Conservation (phyloP, 2,329 filamentous ascomycete species). For the Cercospora beticola region DNA sequence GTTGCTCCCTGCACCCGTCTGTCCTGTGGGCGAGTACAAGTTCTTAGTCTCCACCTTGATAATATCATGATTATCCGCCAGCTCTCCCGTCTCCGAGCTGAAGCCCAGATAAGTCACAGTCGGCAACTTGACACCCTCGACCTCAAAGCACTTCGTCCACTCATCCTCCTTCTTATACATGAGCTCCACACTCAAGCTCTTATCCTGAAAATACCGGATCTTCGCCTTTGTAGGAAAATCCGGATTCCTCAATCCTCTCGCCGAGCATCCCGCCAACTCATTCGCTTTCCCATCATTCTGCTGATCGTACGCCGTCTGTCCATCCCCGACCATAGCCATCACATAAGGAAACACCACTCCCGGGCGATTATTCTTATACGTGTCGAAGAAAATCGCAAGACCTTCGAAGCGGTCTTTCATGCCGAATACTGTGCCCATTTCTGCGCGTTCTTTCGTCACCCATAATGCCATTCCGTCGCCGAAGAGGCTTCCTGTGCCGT, state of each 20-base stretch:
- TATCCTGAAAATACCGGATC: slow-evolving; percentile 96
- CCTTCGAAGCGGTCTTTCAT: slow-evolving; percentile 87
- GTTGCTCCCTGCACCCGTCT: slow-evolving; percentile 41
- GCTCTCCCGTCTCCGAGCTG: slow-evolving; percentile 87
- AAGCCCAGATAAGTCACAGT: slow-evolving; percentile 64
- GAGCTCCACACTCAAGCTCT: slow-evolving; percentile 82
- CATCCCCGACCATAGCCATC: slow-evolving; percentile 97
- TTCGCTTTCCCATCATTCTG: slow-evolving; percentile 89
- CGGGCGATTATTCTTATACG: slow-evolving; percentile 98
- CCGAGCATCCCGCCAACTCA: slow-evolving; percentile 92
- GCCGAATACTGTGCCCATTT: slow-evolving; percentile 82
- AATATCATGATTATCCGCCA: slow-evolving; percentile 97
- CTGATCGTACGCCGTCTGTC: slow-evolving; percentile 85
- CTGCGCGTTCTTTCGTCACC: slow-evolving; percentile 89
- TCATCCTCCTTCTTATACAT: slow-evolving; percentile 89
- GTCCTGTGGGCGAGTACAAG: slow-evolving; percentile 67
- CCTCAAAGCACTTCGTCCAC: slow-evolving; percentile 87
- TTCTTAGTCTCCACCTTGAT: slow-evolving; percentile 83
- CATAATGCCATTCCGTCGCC: slow-evolving; percentile 98
- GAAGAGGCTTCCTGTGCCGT: slow-evolving; percentile 83
- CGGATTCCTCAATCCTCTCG: slow-evolving; percentile 80
- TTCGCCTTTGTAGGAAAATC: slow-evolving; percentile 76
- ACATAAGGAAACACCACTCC: slow-evolving; percentile 95
- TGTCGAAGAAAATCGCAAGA: slow-evolving; percentile 93
- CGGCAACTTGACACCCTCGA: slow-evolving; percentile 70